These are phyloP conservation scores for Uronychia binucleata DNA, from an alignment of 73 alveolate genomes.

Conservation along the genomic window DNA sequence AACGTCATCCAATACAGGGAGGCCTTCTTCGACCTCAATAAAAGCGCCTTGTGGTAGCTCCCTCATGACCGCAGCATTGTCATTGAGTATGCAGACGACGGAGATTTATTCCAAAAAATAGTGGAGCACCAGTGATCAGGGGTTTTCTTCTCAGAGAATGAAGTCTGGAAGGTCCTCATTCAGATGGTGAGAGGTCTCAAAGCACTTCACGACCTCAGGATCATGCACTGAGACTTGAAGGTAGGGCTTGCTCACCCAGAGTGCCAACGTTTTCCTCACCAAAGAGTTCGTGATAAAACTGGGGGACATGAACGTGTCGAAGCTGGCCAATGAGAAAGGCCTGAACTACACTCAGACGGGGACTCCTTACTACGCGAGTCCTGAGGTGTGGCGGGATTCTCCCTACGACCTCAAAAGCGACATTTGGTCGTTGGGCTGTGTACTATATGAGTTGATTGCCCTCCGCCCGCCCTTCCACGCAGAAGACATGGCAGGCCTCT, in stretches of 20 bases:
- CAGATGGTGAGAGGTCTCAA: constrained; percentile 76
- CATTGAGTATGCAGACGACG: too few species aligned
- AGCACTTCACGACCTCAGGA: constrained; percentile 77
- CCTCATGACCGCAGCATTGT: constrained; percentile 47
- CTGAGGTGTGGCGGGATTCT: too few species aligned
- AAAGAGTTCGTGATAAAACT: constrained; percentile 53
- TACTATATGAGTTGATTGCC: constrained; percentile 71
- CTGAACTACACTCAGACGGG: too few species aligned
- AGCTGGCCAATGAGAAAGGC: constrained; percentile 53
- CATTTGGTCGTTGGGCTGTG: constrained; percentile 82
- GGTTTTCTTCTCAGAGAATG: too few species aligned
- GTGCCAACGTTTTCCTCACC: constrained; percentile 84
- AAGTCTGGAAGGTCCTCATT: constrained; percentile 75
- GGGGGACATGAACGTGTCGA: constrained; percentile 72
- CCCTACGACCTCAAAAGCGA: constrained; percentile 78
- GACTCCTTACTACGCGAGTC: too few species aligned
- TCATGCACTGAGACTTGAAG: constrained; percentile 85
- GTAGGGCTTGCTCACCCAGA: neutral
- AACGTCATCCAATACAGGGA: too few species aligned
- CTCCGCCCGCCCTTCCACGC: constrained; percentile 74
- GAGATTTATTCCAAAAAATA: too few species aligned
- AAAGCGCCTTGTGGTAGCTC: too few species aligned
- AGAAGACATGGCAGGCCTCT: constrained; percentile 76
- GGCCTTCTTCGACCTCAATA: too few species aligned
- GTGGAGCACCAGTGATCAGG: too few species aligned